phyloP scores from a whole-genome alignment of 192 early-diverging fungal genomes.

The Radiomyces spectabilis region DNA sequence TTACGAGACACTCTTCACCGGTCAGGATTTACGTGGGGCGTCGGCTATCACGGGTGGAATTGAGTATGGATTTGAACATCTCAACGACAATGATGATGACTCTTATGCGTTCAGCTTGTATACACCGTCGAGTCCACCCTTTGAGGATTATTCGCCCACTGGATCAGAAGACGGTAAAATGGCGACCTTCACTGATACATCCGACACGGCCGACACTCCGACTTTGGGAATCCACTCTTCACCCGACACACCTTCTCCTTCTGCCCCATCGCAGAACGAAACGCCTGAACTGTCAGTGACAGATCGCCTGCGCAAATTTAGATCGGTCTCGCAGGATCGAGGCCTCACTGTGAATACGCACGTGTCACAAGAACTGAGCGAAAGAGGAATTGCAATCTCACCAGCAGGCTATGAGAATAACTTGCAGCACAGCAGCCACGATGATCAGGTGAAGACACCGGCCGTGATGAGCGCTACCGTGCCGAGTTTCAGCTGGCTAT shows the following conservation, averaged over 20 bases:
- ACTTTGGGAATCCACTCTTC: background rate
- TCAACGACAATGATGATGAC: background rate
- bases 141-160: background rate
- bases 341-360: background rate
- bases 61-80: slow-evolving; percentile 4
- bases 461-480: slow-evolving; percentile 1
- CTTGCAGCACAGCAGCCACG: no score
- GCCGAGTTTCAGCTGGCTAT: background rate
- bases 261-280: no score
- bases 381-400: no score
- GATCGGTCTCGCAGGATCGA: background rate
- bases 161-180: background rate
- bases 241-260: background rate
- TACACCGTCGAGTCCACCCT: background rate
- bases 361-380: background rate
- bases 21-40: slow-evolving; percentile 6
- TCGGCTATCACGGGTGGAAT: slow-evolving; percentile 6
- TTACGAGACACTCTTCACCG: slow-evolving; percentile 8
- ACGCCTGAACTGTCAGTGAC: no score
- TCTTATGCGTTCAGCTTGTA: no score
- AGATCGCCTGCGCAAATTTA: no score
- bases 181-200: background rate
- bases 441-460: no score
- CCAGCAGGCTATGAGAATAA: no score
- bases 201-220: background rate